phyloP scores from a whole-genome alignment of 2,329 filamentous ascomycete species.

The Alternaria brassicicola region DNA sequence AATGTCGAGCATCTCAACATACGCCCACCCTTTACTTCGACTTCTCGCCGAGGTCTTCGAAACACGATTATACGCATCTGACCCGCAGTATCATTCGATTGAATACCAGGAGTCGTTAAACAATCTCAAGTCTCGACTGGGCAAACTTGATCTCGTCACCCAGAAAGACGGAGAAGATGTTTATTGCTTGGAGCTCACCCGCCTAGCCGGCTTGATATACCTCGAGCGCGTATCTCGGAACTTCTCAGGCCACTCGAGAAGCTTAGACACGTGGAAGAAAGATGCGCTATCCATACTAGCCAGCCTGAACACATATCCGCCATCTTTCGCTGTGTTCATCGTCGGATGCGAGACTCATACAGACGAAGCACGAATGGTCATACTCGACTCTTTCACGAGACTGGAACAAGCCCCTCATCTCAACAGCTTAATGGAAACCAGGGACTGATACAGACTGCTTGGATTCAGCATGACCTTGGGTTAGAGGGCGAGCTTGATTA shows the following conservation, averaged over 20 bases:
- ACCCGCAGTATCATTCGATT: background rate
- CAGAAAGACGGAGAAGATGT: rapidly evolving
- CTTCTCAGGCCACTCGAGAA: background rate
- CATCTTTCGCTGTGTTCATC: background rate
- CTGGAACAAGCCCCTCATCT: background rate
- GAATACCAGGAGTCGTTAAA: background rate
- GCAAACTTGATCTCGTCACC: background rate
- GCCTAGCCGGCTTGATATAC: background rate
- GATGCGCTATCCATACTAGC: background rate
- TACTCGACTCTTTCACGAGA: background rate
- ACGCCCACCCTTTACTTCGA: background rate
- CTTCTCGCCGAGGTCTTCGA: background rate
- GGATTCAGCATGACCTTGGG: background rate
- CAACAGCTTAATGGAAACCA: background rate
- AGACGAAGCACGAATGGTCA: background rate
- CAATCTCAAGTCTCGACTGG: background rate
- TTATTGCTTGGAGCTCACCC: background rate
- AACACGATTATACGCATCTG: background rate
- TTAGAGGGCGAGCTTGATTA: background rate
- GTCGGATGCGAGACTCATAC: background rate
- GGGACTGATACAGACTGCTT: background rate
- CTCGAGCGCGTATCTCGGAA: background rate
- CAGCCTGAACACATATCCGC: background rate
- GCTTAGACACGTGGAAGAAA: background rate
- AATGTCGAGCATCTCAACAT: background rate